phyloP scores from a whole-genome alignment of 1,284 basidiomycete species.

The Malassezia dermatis region DNA sequence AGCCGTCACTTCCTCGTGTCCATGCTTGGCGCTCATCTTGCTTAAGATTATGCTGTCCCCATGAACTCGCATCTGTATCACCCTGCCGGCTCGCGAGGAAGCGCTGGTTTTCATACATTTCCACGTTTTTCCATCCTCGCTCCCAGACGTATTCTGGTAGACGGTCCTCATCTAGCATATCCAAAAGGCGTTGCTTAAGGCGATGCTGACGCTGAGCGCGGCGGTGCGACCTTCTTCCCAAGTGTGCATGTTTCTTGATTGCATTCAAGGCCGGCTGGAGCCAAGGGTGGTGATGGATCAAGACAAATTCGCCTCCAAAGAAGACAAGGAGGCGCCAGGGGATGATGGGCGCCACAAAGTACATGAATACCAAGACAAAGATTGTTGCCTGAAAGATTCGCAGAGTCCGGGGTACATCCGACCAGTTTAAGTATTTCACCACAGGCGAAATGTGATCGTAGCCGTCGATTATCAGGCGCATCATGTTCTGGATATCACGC shows the following conservation, averaged over 20 bases:
- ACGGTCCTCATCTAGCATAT: slow-evolving; percentile 34
- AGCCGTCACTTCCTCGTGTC: slow-evolving; percentile 41
- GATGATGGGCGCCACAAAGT: slow-evolving; percentile 36
- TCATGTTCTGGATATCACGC: slow-evolving; percentile 48
- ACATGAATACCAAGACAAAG: slow-evolving; percentile 32
- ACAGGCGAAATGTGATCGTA: slow-evolving; percentile 40
- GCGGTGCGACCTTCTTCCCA: neutral
- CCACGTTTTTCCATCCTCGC: slow-evolving; percentile 40
- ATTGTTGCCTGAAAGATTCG: slow-evolving; percentile 38
- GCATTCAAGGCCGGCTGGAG: slow-evolving; percentile 36
- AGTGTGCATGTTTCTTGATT: slow-evolving; percentile 16
- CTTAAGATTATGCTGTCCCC: slow-evolving; percentile 27
- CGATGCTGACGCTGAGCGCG: slow-evolving; percentile 28
- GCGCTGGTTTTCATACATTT: slow-evolving; percentile 43
- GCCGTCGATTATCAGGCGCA: slow-evolving; percentile 43
- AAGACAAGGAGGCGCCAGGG: slow-evolving; percentile 38
- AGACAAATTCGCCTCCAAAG: slow-evolving; percentile 38
- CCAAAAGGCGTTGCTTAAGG: slow-evolving; percentile 9
- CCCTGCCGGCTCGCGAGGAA: slow-evolving; percentile 15
- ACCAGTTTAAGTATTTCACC: slow-evolving; percentile 47
- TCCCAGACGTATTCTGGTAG: slow-evolving; percentile 41
- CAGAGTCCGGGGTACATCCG: slow-evolving; percentile 36
- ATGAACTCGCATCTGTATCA: slow-evolving; percentile 20
- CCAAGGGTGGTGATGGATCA: slow-evolving; percentile 44
- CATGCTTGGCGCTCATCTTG: slow-evolving; percentile 33